Conservation (phyloP, 768 basidiomycete genomes). For the Tulasnella sp. region DNA sequence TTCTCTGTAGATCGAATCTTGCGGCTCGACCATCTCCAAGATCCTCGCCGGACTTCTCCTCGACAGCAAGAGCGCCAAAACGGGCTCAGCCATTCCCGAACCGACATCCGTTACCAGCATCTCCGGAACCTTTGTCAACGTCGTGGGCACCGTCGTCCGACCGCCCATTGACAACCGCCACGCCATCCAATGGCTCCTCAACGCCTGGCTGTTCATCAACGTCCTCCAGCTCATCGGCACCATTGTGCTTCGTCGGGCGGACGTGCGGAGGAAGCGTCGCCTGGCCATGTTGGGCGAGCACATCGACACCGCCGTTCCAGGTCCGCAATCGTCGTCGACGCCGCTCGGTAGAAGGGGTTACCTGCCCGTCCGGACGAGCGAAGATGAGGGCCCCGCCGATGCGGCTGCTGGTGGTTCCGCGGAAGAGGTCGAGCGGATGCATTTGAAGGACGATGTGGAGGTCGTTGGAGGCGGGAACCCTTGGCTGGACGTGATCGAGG, state of each 20-base stretch:
- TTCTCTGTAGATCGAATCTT: conserved; percentile 59
- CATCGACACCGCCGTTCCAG: neutral
- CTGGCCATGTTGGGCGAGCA: neutral
- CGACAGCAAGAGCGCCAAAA: conserved; percentile 44
- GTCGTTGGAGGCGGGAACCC: neutral
- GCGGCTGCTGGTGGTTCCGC: neutral
- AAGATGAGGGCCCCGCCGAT: neutral
- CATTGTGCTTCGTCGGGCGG: conserved; percentile 47
- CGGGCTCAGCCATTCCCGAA: conserved; percentile 27
- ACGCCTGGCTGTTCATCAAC: conserved; percentile 55
- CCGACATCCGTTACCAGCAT: neutral
- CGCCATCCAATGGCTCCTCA: conserved; percentile 54
- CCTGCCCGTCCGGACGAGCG: neutral
- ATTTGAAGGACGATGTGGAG: neutral
- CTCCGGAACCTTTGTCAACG: neutral
- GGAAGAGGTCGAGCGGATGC: neutral
- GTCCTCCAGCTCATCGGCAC: conserved; percentile 53
- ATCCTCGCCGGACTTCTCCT: conserved; percentile 67
- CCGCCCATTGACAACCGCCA: conserved; percentile 30
- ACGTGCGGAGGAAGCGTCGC: conserved; percentile 39
- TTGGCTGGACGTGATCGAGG: conserved; percentile 6
- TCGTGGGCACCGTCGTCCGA: neutral
- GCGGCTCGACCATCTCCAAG: conserved; percentile 67
- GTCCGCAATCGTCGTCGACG: neutral
- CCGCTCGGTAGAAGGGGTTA: neutral